Base-by-base conservation (phyloP, 805 yeast species). In the Candida sakaeoensis region DNA sequence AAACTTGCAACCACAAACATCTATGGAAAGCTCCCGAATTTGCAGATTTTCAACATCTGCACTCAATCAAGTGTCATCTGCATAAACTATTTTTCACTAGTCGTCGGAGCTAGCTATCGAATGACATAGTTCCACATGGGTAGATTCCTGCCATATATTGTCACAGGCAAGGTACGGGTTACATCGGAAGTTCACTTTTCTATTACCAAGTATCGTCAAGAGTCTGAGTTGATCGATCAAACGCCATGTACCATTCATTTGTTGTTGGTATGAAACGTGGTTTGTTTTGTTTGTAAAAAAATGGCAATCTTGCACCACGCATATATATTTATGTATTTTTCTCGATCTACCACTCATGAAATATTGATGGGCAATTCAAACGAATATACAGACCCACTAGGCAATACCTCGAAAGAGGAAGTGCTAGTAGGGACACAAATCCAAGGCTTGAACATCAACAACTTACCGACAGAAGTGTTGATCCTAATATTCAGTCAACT, bases 381-480 rank as follows among this genome's bases (percentile, higher is more conserved):
- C 14, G 3, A 8, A 22, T 12, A 19, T 13, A 28, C 23, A 16
- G 37, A 34, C 13, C 3, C 23, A 10, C 13, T 34, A 34, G 37
- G 37, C 4, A 34, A 34, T 13, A 24, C 30, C 6, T 16, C 17
- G 13, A 4, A 28, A 7, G 18, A 8, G 12, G 32, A 26, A 7
- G n/a, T 10, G 6, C 29, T 5, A 10, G n/a, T 13, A 26, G 14
- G 6, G 15, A 26, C 5, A 26, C n/a, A 13, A 12, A 6, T 26
- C 8, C 29, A 26, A 6, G 14, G 9, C 19, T n/a, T 41, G 23
- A 34, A 42, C n/a, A 49, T 63, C 27, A 57, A 59, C 45, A 63
- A 61, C 14, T 53, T 76, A n/a, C 81, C 82, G 2, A 39, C 58
- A 2, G 82, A 77, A 48, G 43, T 75, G 1, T 53, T 77, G 37